Base-by-base conservation (phyloP, 805 yeast species). In the Kodamaea kakaduensis region DNA sequence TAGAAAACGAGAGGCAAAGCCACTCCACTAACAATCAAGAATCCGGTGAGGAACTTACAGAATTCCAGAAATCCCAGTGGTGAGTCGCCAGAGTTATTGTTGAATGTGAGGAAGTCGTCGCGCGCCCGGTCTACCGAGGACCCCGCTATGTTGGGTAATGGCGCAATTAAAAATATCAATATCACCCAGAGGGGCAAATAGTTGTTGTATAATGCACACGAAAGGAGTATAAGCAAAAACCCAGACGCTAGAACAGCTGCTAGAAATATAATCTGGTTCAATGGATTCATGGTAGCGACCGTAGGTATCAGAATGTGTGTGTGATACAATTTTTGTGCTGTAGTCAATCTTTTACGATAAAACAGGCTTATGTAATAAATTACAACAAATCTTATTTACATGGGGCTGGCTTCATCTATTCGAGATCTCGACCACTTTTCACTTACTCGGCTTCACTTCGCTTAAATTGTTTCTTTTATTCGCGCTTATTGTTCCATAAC, bases 231-330 rank as follows among this genome's bases (percentile, higher is more conserved):
- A 25, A 67, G 50, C 18, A 67, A 52, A 45, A 67, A 67, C 20
- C 73, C 73, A 13, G 68, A 56, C 6, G 73, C 73, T 23, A 67
- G 51, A 34, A 67, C 61, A 28, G 71, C 73, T 36, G 69, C 63
- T 34, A 67, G 58, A 50, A 67, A 67, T 44, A 67, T 67, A 46
- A 67, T 67, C 42, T 67, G 66, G 47, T 67, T 67, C 46, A 67
- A 59, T 32, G 73, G 71, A 49, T 67, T 65, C 71, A 66, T 67
- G 2, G 15, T 17, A 17, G 18, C 25, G 19, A 16, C 17, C 12
- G 19, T 13, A 19, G 18, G 29, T 19, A 25, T n/a, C n/a, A n/a
- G 19, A 16, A n/a, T 26, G 6, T 26, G 12, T 10, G 5, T 16
- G 29, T 26, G 15, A 19, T 16, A 6, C 22, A 16, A 15, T 26